These are phyloP conservation scores for Coemansia sp. DNA, from an alignment of 192 early-diverging fungal genomes.

Conservation along the genomic window DNA sequence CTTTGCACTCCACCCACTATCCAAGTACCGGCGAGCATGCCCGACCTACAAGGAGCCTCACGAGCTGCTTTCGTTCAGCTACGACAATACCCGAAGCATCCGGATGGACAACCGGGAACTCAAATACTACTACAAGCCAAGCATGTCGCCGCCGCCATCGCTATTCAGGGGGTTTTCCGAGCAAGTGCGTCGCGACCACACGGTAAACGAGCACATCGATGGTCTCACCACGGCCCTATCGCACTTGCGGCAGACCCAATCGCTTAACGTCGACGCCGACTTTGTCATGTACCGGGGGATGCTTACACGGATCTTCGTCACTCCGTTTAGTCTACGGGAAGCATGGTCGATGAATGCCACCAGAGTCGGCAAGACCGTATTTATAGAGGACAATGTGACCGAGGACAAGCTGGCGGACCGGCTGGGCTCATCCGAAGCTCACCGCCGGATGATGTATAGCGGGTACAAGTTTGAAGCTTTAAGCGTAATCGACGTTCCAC, in stretches of 20 bases:
- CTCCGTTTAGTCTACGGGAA: constrained; percentile 75
- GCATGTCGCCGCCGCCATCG: constrained; percentile 33
- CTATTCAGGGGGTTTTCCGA: constrained; percentile 67
- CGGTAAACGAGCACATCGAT: constrained; percentile 75
- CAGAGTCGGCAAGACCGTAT: constrained; percentile 59
- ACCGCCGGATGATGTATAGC: constrained; percentile 76
- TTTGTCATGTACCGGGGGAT: constrained; percentile 84
- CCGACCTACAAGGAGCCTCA: constrained; percentile 59
- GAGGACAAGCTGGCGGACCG: constrained; percentile 35
- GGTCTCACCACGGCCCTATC: constrained; percentile 67
- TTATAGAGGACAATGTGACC: constrained; percentile 71
- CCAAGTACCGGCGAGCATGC: constrained; percentile 40
- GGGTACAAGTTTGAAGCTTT: constrained; percentile 91
- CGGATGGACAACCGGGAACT: constrained; percentile 57
- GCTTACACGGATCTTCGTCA: constrained; percentile 79
- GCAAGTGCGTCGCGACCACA: constrained; percentile 62
- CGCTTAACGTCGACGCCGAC: constrained; percentile 4
- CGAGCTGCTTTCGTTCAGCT: constrained; percentile 67
- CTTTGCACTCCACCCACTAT: constrained; percentile 31
- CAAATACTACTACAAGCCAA: constrained; percentile 34
- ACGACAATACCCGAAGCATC: constrained; percentile 56
- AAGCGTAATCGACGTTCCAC: constrained; percentile 60
- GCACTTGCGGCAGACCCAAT: constrained; percentile 16
- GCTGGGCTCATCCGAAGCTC: constrained; percentile 47
- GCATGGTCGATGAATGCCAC: constrained; percentile 82